Evolutionary conservation across 352 stramenopile genomes (phyloP), one percentile per base, ranked within the genome.

Genomic region (Phytophthora aleatoria): DNA sequence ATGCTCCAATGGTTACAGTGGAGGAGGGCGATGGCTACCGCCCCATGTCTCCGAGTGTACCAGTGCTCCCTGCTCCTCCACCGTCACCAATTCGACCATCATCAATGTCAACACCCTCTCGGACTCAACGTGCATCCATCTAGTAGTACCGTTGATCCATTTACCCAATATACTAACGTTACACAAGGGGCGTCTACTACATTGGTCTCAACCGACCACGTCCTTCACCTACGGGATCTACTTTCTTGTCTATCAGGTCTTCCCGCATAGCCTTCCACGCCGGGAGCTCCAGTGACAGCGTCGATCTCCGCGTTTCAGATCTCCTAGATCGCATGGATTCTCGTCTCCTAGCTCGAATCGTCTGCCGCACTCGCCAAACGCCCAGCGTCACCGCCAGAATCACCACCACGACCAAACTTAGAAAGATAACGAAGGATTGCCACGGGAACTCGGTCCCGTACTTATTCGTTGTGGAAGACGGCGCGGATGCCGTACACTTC

Each of bases 11-110:
- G 15, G 36, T 83, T 3, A 51, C 67, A 5, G 60, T 85, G 3
- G 77, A 81, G 57, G 60, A 77, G 24, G 77, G 76, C 5, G 76
- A 83, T 27, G 61, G 71, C 0, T 85, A 81, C 27, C 71, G 77
- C 13, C 77, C 77, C 7, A 50, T 74, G 33, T 85, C 77, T 41
- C 77, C 77, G 2, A 78, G 61, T 35, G 64, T 72, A 1, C 64
- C 64, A 5, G 51, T 72, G 12, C 50, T 72, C 26, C 57, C 57
- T 28, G 64, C 64, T 1, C 39, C 58, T 30, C 64, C 57, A 24
- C 64, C 64, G 35, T 60, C 51, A 28, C 64, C 64, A 45, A 30
- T 43, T 43, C 64, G 45, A 36, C 35, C 30, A 5, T 50, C 27
- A 3, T 28, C 57, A 2, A 42, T 50, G 31, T 3, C 5, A 44